These are phyloP conservation scores for Capsicum chinense DNA, from an alignment of 257 asterid genomes.

Conservation along the genomic window DNA sequence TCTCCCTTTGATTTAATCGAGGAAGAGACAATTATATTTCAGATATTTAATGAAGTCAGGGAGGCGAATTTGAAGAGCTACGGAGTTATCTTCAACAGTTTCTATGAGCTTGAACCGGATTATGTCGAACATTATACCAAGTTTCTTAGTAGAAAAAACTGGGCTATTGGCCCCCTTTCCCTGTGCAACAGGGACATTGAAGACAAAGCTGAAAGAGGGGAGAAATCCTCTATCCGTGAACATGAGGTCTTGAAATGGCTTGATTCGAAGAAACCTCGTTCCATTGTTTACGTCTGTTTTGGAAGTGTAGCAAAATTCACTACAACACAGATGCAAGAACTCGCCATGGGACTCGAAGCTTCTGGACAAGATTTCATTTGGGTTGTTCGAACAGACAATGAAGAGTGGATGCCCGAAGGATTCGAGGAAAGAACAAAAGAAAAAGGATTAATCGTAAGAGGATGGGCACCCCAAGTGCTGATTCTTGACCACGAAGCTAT, in stretches of 20 bases:
- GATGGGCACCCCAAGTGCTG: slow-evolving; percentile 74
- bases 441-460: slow-evolving; percentile 62
- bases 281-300: slow-evolving; percentile 62
- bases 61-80: slow-evolving; percentile 42
- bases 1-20: slow-evolving; percentile 23
- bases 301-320: slow-evolving; percentile 58
- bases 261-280: slow-evolving; percentile 48
- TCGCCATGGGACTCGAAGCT: slow-evolving; percentile 63
- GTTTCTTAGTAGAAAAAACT: slow-evolving; percentile 40
- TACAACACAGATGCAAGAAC: slow-evolving; percentile 60
- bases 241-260: slow-evolving; percentile 69
- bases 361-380: slow-evolving; percentile 68
- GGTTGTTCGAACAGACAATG: slow-evolving; percentile 51
- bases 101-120: slow-evolving; percentile 53
- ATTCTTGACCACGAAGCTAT: slow-evolving; percentile 47
- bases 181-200: slow-evolving; percentile 33
- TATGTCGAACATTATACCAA: slow-evolving; percentile 47
- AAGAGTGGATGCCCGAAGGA: slow-evolving; percentile 56
- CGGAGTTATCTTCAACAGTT: slow-evolving; percentile 60
- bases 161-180: slow-evolving; percentile 62
- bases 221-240: slow-evolving; percentile 47
- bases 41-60: slow-evolving; percentile 25
- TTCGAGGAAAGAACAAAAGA: slow-evolving; percentile 53
- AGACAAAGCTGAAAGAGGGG: slow-evolving; percentile 45
- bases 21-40: neutral